These are phyloP conservation scores for Citrus medica DNA, from an alignment of 345 rosid genomes.

Conservation along the genomic window DNA sequence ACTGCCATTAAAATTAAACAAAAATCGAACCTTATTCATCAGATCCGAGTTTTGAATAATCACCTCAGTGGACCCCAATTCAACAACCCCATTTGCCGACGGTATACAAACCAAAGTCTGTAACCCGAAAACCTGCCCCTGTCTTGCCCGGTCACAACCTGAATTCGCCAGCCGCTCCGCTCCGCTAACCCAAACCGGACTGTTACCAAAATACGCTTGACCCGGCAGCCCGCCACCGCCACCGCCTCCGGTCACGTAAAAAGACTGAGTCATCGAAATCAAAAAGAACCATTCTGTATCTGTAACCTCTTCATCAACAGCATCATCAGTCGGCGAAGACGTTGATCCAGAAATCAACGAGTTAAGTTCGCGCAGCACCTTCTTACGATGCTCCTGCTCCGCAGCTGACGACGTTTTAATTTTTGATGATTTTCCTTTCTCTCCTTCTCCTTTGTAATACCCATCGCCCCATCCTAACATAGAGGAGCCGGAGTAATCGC, in stretches of 20 bases:
- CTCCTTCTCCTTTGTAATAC: slow-evolving; percentile 85
- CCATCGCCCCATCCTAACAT: slow-evolving; percentile 92
- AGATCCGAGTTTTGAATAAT: slow-evolving; percentile 72
- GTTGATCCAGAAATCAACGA: slow-evolving; percentile 67
- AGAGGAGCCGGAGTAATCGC: slow-evolving; percentile 56
- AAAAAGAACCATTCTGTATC: slow-evolving; percentile 98
- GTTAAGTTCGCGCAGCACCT: slow-evolving; percentile 77
- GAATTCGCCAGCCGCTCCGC: slow-evolving; percentile 54
- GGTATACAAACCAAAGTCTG: slow-evolving; percentile 83
- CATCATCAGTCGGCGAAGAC: slow-evolving; percentile 40
- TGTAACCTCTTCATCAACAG: slow-evolving; percentile 85
- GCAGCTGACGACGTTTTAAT: slow-evolving; percentile 30
- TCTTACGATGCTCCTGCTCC: slow-evolving; percentile 83
- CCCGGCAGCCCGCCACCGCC: slow-evolving; percentile 59
- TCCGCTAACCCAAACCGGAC: slow-evolving; percentile 69
- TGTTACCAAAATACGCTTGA: slow-evolving; percentile 54
- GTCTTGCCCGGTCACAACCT: slow-evolving; percentile 66
- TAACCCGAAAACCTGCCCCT: slow-evolving; percentile 71
- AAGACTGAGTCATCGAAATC: slow-evolving; percentile 86
- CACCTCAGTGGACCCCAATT: slow-evolving; percentile 77
- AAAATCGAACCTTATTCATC: slow-evolving; percentile 55
- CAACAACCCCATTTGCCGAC: slow-evolving; percentile 77
- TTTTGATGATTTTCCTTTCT: slow-evolving; percentile 42
- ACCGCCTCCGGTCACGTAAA: slow-evolving; percentile 38
- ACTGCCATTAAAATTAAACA: slow-evolving; percentile 57